Evolutionary conservation across 192 early-diverging fungal genomes (phyloP), one percentile per base, ranked within the genome.

Genomic region (Dispira simplex): DNA sequence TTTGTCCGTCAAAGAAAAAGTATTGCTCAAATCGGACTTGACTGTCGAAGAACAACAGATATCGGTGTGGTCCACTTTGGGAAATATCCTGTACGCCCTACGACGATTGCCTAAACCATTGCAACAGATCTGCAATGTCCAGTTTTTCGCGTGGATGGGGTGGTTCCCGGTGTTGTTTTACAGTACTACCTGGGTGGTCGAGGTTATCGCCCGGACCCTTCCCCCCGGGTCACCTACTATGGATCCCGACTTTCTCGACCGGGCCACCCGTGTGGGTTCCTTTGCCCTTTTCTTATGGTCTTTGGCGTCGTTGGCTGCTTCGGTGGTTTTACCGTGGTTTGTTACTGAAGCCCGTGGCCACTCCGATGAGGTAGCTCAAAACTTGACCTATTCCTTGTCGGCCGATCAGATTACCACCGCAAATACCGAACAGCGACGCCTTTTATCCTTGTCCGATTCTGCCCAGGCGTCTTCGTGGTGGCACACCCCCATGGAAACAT

Each of bases 151-250:
- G 27, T 98, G 93, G 93, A 84, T 95, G 70, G 93, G 89, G 13
- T 93, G 93, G 90, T 98, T 98, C 65, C 91, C 93, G 8, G 93
- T 96, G 68, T 74, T 98, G 10, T 96, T 96, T 66, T 98, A 95
- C 73, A 81, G 86, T 66, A 74, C 73, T 5, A 76, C 76, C 5
- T 77, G 75, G 56, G 70, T 78, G 16, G 76, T 75, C 26, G 66
- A 62, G n/a, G 59, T 62, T 0, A 45, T 62, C 20, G 70, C 21
- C 64, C 72, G 59, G 66, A 70, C 32, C 14, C 46, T 46, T 65
- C 77, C n/a, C 59, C 63, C 51, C 26, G 65, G 67, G 0, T 63
- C 59, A 1, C 59, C 59, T 16, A 39, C 43, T n/a, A 74, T 70
- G 14, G 55, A 44, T 57, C 67, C 71, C 0, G 69, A 73, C 45